Conservation (phyloP, 305 asterid species). For the Rubia balearica region DNA sequence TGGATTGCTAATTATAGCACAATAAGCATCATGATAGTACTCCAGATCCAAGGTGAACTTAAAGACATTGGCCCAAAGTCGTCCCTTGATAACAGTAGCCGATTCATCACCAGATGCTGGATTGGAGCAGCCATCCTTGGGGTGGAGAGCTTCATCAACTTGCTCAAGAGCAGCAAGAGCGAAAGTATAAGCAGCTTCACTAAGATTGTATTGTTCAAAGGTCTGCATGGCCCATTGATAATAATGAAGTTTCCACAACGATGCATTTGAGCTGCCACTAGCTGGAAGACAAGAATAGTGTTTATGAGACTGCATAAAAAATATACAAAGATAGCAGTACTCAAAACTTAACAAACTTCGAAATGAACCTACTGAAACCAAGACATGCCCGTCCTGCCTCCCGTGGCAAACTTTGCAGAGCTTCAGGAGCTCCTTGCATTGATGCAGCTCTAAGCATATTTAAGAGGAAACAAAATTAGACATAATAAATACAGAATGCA, state of each 20-base stretch:
- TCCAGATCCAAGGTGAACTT: constrained; percentile 69
- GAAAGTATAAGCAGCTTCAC: constrained; percentile 86
- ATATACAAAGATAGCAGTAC: constrained; percentile 5
- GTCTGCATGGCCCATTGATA: constrained; percentile 98
- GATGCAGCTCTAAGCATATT: constrained; percentile 72
- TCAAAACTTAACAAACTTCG: background rate
- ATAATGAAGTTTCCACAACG: constrained; percentile 78
- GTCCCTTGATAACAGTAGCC: constrained; percentile 60
- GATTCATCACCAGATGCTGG: constrained; percentile 53
- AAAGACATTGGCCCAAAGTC: constrained; percentile 90
- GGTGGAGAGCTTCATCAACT: constrained; percentile 80
- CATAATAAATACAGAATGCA: constrained; percentile 3
- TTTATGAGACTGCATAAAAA: constrained; percentile 4
- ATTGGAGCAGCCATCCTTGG: constrained; percentile 31
- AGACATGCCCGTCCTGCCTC: constrained; percentile 76
- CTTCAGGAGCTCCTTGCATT: constrained; percentile 63
- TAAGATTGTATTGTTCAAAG: constrained; percentile 77
- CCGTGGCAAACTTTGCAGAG: constrained; percentile 68
- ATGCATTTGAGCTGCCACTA: constrained; percentile 43
- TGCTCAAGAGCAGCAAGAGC: constrained; percentile 96
- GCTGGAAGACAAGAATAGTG: constrained; percentile 37
- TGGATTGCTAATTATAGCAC: constrained; percentile 91
- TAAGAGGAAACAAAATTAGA: constrained; percentile 21
- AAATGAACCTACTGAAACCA: constrained; percentile 58
- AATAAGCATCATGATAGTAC: constrained; percentile 79